Conservation (phyloP, 768 basidiomycete species). For the Serendipita sp. region DNA sequence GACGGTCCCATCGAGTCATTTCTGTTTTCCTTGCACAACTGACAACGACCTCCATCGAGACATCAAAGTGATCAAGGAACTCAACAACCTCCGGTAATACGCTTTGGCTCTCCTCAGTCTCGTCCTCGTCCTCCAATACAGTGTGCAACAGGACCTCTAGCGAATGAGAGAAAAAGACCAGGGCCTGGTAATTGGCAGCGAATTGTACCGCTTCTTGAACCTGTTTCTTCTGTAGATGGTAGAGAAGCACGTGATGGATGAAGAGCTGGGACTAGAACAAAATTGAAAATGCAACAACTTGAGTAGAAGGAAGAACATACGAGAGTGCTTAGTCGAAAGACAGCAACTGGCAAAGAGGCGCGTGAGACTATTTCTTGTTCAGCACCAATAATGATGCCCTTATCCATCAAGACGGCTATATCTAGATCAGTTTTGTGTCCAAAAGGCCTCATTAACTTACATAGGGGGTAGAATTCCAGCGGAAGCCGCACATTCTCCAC, state of each 20-base stretch:
- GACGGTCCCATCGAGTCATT: constrained; percentile 69
- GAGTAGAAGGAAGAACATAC: constrained; percentile 30
- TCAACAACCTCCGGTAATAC: constrained; percentile 57
- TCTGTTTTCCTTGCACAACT: constrained; percentile 95
- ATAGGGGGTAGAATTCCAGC: constrained; percentile 89
- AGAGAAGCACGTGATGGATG: constrained; percentile 75
- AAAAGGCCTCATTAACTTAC: constrained; percentile 29
- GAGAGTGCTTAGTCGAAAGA: constrained; percentile 83
- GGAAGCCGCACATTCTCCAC: constrained; percentile 88
- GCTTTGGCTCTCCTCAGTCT: constrained; percentile 18
- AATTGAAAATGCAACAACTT: neutral
- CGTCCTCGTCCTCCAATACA: constrained; percentile 72
- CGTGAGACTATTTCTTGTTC: constrained; percentile 74
- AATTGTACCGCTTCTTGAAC: constrained; percentile 68
- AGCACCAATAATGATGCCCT: constrained; percentile 93
- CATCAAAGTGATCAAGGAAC: constrained; percentile 90
- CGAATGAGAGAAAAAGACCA: constrained; percentile 86
- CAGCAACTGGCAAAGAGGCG: constrained; percentile 64
- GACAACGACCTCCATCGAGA: constrained; percentile 80
- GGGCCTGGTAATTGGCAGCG: constrained; percentile 68
- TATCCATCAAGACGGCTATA: constrained; percentile 93
- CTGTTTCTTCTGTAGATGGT: constrained; percentile 41
- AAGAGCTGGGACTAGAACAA: constrained; percentile 73
- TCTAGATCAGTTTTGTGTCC: neutral
- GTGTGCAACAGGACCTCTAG: constrained; percentile 89